Conservation (phyloP, 306 rosid genomes). For the Acacia crassicarpa region DNA sequence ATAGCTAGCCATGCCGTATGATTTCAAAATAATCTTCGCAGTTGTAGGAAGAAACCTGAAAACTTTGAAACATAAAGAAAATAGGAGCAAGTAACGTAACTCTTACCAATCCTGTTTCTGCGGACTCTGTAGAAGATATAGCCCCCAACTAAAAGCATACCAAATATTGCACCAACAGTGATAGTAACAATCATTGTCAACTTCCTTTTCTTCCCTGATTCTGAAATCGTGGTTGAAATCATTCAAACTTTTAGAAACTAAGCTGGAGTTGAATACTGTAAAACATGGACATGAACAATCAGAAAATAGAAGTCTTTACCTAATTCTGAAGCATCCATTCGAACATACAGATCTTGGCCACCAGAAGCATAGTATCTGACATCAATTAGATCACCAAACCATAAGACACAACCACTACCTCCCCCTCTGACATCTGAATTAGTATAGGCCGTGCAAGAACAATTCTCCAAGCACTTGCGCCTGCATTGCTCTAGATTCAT, state of each 20-base stretch:
- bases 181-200: neutral
- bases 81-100: neutral
- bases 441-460: neutral
- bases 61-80: neutral
- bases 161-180: neutral
- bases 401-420: neutral
- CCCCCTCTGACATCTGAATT: neutral
- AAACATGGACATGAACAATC: neutral
- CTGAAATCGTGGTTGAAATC: neutral
- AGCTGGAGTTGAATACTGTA: neutral
- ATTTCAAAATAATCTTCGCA: neutral
- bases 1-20: neutral
- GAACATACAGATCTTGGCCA: neutral
- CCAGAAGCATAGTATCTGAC: neutral
- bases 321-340: neutral
- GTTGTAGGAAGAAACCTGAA: neutral
- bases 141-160: neutral
- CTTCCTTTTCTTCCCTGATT: neutral
- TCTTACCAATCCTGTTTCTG: neutral
- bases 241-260: neutral
- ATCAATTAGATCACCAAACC: slow-evolving; percentile 6
- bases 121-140: neutral
- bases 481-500: neutral
- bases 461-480: neutral
- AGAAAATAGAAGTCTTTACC: neutral